Percentiles rank a stretch among this genome's conserved stretches.
phyloP scores from a whole-genome alignment of 1,284 basidiomycete genomes.

The Cronartium quercuum region DNA sequence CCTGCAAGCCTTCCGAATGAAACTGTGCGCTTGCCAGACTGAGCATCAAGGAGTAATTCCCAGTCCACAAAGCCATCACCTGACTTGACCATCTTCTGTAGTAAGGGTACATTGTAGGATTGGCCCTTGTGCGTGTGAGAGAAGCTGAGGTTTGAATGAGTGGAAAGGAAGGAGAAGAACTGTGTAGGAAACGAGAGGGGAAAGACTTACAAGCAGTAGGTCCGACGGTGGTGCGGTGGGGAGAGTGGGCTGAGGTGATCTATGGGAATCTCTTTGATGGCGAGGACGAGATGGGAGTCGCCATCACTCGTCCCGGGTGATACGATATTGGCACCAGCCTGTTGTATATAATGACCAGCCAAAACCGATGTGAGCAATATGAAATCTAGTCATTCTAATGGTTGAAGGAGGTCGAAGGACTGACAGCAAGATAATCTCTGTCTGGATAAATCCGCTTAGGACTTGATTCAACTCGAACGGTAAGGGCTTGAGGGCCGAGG shows the following conservation, averaged over 20 bases:
- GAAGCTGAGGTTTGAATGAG: slow-evolving; percentile 62
- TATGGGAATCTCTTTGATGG: slow-evolving; percentile 79
- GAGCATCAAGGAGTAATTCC: slow-evolving; percentile 63
- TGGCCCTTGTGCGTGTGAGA: slow-evolving; percentile 79
- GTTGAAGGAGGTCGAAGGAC: too few relatives aligned
- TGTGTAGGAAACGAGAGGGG: slow-evolving; percentile 23
- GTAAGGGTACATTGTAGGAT: slow-evolving; percentile 70
- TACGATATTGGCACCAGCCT: slow-evolving; percentile 70
- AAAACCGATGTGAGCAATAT: neutral
- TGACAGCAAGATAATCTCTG: slow-evolving; percentile 62
- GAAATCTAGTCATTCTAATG: neutral
- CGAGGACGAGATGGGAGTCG: slow-evolving; percentile 67
- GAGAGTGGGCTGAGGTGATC: slow-evolving; percentile 53
- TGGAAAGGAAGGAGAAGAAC: slow-evolving; percentile 46
- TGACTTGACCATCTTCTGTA: slow-evolving; percentile 58
- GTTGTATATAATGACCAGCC: neutral
- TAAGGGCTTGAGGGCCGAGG: slow-evolving; percentile 54
- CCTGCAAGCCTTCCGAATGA: slow-evolving; percentile 58
- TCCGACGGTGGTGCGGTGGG: slow-evolving; percentile 17
- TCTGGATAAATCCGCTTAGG: slow-evolving; percentile 65
- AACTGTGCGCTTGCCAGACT: slow-evolving; percentile 58
- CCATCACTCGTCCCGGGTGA: slow-evolving; percentile 53
- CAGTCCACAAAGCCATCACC: slow-evolving; percentile 63
- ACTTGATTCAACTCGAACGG: slow-evolving; percentile 69
- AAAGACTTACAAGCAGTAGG: slow-evolving; percentile 32